Percentiles rank a stretch among this genome's conserved stretches.
These are phyloP conservation scores for Boletus reticuloceps DNA, from an alignment of 768 basidiomycete species.

Conservation along the genomic window DNA sequence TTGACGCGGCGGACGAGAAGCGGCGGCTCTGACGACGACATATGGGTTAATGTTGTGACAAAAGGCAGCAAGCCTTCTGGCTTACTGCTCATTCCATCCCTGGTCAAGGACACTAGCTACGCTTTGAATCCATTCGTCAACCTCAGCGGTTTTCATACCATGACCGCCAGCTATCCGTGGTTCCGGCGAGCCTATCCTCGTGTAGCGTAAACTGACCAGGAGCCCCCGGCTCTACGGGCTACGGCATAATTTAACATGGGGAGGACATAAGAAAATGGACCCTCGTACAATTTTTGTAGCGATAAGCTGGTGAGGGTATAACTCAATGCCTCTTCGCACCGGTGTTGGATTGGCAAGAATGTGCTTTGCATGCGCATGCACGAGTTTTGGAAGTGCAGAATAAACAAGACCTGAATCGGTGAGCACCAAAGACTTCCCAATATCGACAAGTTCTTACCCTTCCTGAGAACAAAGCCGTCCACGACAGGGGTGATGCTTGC, in stretches of 20 bases:
- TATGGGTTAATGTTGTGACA: not conserved
- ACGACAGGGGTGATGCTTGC: conserved; percentile 94
- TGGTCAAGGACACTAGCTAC: conserved; percentile 83
- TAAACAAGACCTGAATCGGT: conserved; percentile 63
- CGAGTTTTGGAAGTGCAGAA: conserved; percentile 74
- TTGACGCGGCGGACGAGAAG: conserved; percentile 53
- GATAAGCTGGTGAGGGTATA: conserved; percentile 87
- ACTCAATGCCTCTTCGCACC: conserved; percentile 57
- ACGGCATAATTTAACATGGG: conserved; percentile 6
- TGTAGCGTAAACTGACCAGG: conserved; percentile 69
- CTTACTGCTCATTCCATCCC: conserved; percentile 88
- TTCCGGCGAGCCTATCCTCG: conserved; percentile 67
- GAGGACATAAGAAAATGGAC: not conserved
- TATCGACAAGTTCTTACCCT: conserved; percentile 51
- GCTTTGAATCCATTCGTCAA: conserved; percentile 93
- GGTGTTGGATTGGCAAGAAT: conserved; percentile 50
- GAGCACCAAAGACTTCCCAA: not conserved
- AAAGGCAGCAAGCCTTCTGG: not conserved
- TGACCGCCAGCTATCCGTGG: conserved; percentile 75
- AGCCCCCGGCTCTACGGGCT: conserved; percentile 73
- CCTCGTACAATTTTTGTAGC: conserved; percentile 66
- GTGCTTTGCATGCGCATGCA: conserved; percentile 77
- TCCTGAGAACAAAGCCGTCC: conserved; percentile 95
- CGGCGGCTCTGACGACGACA: conserved; percentile 49
- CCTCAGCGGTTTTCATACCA: conserved; percentile 81